Conservation (phyloP, 306 rosid genomes). For the Boehmeria nivea region DNA sequence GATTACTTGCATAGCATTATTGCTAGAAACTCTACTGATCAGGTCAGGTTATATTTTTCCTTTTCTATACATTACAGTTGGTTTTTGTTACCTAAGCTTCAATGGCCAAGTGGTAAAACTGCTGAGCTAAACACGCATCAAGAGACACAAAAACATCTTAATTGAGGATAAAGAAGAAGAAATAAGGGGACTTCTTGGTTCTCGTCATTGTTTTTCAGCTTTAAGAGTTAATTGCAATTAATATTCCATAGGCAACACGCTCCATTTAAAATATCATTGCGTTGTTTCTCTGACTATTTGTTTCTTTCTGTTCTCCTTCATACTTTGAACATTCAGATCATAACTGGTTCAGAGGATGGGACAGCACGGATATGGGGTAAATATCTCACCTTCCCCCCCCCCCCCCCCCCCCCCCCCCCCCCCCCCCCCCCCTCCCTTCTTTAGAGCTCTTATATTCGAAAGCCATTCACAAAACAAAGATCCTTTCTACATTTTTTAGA, state of each 20-base stretch:
- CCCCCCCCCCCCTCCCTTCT: constrained; percentile 1
- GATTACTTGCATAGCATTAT: constrained; percentile 85
- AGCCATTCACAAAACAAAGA: too few relatives aligned
- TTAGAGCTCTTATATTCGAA: background rate
- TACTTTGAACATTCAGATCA: constrained; percentile 50
- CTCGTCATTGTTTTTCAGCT: too few relatives aligned
- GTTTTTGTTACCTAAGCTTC: too few relatives aligned
- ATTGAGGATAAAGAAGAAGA: too few relatives aligned
- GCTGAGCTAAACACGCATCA: too few relatives aligned
- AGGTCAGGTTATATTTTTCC: constrained; percentile 39
- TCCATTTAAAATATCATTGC: constrained; percentile 1
- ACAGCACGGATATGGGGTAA: constrained; percentile 88
- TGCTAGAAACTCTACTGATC: constrained; percentile 75
- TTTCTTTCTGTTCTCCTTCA: constrained; percentile 1
- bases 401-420: background rate
- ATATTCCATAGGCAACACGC: too few relatives aligned
- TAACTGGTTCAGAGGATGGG: constrained; percentile 96
- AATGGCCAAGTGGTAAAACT: too few relatives aligned
- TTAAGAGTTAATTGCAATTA: too few relatives aligned
- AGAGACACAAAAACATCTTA: too few relatives aligned
- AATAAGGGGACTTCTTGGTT: too few relatives aligned
- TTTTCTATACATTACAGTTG: background rate
- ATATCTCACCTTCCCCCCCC: constrained; percentile 2
- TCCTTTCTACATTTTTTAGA: too few relatives aligned
- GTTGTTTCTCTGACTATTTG: constrained; percentile 21